phyloP scores from a whole-genome alignment of 805 yeast genomes.

The Ascoidea tarda region DNA sequence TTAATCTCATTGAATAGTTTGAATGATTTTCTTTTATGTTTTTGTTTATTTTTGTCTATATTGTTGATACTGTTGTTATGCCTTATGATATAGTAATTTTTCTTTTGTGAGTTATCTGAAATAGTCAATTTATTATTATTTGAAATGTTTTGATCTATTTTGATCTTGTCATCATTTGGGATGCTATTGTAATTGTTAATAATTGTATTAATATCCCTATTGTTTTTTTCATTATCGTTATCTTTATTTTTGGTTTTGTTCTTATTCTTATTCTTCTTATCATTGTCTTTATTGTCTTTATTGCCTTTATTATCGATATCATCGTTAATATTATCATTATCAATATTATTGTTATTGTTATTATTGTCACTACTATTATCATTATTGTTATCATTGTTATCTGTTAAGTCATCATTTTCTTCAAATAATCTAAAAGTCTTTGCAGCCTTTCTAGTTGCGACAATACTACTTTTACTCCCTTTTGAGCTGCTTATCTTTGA shows the following conservation, averaged over 20 bases:
- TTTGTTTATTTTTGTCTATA: too few species aligned
- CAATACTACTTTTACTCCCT: too few species aligned
- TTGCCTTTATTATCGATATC: not conserved
- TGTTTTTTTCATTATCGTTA: conserved; percentile 10
- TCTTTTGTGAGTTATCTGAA: too few species aligned
- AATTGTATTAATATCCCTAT: not conserved
- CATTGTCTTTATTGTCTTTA: not conserved
- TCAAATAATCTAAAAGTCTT: not conserved
- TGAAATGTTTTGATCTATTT: too few species aligned
- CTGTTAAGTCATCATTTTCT: not conserved
- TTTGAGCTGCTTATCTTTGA: too few species aligned
- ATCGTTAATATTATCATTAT: not conserved
- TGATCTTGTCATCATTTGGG: too few species aligned
- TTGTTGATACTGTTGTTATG: too few species aligned
- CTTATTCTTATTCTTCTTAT: conserved; percentile 13
- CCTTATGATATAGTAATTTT: too few species aligned
- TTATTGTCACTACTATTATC: not conserved
- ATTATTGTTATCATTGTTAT: not conserved
- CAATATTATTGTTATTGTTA: not conserved
- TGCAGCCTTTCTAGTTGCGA: not conserved
- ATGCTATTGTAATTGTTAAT: not conserved
- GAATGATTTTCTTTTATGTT: too few species aligned
- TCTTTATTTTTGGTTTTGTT: conserved; percentile 19
- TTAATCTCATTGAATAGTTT: too few species aligned
- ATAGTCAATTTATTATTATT: too few species aligned